Evolutionary conservation across 2,329 filamentous ascomycete species (phyloP).

Genomic region (Penicillium sumatraense): DNA sequence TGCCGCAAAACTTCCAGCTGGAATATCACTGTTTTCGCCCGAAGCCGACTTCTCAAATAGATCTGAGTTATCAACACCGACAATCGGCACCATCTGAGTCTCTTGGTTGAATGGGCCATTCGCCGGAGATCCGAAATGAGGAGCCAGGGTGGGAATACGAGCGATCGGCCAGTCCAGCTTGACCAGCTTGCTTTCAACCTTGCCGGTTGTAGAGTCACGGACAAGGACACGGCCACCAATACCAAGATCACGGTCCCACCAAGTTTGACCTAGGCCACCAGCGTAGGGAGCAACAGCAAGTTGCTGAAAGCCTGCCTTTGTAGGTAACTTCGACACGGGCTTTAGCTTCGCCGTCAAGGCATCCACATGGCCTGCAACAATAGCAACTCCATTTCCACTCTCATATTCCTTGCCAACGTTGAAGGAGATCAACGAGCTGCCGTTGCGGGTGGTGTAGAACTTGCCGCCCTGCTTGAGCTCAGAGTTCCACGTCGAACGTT

Average conservation of each 20-base stretch:
- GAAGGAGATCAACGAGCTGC: constrained; percentile 84
- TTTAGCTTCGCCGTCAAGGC: constrained; percentile 89
- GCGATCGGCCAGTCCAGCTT: constrained; percentile 96
- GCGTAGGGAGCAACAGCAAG: constrained; percentile 93
- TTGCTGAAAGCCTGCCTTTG: constrained; percentile 82
- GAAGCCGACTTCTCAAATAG: constrained; percentile 39
- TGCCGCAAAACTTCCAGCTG: constrained; percentile 71
- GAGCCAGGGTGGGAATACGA: constrained; percentile 85
- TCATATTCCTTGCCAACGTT: constrained; percentile 78
- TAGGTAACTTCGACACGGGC: constrained; percentile 84
- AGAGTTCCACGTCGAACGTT: constrained; percentile 76
- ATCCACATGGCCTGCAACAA: constrained; percentile 91
- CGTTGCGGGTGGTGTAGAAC: constrained; percentile 87
- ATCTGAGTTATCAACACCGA: constrained; percentile 80
- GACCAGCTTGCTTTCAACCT: constrained; percentile 80
- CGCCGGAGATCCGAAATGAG: constrained; percentile 82
- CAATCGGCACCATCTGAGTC: constrained; percentile 91
- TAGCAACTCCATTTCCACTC: constrained; percentile 82
- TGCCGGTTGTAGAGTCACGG: constrained; percentile 71
- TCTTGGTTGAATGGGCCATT: constrained; percentile 76
- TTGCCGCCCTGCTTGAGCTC: constrained; percentile 79
- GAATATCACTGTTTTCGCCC: constrained; percentile 41
- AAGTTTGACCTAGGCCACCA: constrained; percentile 82
- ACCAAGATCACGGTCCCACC: constrained; percentile 95
- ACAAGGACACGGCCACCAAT: constrained; percentile 90